phyloP scores from a whole-genome alignment of 345 rosid genomes.

The Toxicodendron radicans region DNA sequence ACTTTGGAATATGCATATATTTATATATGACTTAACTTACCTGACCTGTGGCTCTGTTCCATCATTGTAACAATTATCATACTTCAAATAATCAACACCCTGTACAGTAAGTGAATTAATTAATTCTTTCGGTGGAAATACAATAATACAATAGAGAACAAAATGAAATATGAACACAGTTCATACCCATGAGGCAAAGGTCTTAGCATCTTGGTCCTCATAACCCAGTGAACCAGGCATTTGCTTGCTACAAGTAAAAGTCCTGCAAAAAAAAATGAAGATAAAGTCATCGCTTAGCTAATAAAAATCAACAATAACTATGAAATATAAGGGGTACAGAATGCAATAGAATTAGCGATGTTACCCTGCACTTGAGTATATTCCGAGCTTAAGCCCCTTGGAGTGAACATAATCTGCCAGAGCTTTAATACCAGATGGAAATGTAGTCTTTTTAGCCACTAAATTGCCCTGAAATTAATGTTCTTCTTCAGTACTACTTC shows the following conservation, averaged over 20 bases:
- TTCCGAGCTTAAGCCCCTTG: slow-evolving; percentile 46
- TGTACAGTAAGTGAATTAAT: slow-evolving; percentile 23
- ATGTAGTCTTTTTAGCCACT: slow-evolving; percentile 23
- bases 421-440: slow-evolving; percentile 41
- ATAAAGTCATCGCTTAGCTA: too few relatives aligned
- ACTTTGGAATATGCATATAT: not conserved
- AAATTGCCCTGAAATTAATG: slow-evolving; percentile 26
- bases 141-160: not conserved
- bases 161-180: slow-evolving; percentile 7
- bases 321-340: not conserved
- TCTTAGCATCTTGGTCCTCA: slow-evolving; percentile 85
- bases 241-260: slow-evolving; percentile 68
- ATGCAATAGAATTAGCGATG: not conserved
- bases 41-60: slow-evolving; percentile 65
- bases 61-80: slow-evolving; percentile 75
- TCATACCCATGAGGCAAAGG: slow-evolving; percentile 84
- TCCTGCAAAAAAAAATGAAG: slow-evolving; percentile 33
- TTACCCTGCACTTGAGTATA: slow-evolving; percentile 44
- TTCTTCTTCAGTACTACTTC: not conserved
- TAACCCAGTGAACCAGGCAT: slow-evolving; percentile 92
- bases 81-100: slow-evolving; percentile 92
- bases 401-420: slow-evolving; percentile 38
- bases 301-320: not conserved
- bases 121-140: not conserved
- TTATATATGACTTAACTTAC: slow-evolving; percentile 25